Conservation (phyloP, 2,329 filamentous ascomycete species). For the Akanthomyces uredinophilus region DNA sequence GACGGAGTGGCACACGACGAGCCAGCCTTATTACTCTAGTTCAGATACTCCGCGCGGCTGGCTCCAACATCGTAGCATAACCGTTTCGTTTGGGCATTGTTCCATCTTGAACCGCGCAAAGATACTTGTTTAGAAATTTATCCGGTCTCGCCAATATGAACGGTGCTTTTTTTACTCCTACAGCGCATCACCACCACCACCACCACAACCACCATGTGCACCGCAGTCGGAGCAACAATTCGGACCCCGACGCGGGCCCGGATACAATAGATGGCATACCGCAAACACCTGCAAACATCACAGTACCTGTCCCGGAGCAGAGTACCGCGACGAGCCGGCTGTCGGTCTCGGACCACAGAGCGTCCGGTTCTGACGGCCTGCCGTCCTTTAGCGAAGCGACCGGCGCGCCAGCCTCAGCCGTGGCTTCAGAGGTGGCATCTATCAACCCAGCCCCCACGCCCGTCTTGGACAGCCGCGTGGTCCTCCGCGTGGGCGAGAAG, state of each 20-base stretch:
- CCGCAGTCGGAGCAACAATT: background rate
- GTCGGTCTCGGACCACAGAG: background rate
- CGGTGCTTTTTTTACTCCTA: background rate
- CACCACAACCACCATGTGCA: background rate
- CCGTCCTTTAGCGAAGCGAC: background rate
- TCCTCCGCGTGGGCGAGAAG: slow-evolving; percentile 16
- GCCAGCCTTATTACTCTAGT: background rate
- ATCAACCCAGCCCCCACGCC: background rate
- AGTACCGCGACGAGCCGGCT: background rate
- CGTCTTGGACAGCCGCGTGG: background rate
- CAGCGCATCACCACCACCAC: background rate
- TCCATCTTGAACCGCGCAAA: background rate
- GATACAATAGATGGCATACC: background rate
- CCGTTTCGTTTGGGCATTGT: too few species aligned
- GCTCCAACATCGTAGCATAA: background rate
- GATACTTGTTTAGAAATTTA: background rate
- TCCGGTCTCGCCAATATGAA: background rate
- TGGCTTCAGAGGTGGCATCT: background rate
- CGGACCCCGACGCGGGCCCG: background rate
- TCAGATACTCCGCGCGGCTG: background rate
- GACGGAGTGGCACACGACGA: background rate
- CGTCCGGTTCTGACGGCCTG: background rate
- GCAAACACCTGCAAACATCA: background rate
- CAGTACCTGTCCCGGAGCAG: background rate
- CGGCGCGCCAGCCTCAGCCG: background rate